Base-by-base conservation (phyloP, 768 basidiomycete species). In the Mycena capillaripes region DNA sequence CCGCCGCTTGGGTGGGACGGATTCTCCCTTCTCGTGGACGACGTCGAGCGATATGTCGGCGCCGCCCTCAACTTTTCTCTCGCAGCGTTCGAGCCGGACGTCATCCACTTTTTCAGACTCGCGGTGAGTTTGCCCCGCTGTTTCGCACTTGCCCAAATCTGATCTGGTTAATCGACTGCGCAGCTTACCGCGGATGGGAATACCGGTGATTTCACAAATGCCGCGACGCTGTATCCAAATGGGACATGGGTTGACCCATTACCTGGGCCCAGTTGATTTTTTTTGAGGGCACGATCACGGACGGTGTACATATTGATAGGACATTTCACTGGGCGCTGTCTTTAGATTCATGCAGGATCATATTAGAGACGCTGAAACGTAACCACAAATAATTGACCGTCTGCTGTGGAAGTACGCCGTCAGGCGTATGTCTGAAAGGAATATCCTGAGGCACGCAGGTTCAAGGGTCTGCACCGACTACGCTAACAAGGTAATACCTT, bases 11-110 rank as follows among this genome's bases (percentile, higher is more conserved):
- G 84, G 3, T 96, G 93, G 93, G 90, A 92, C 76, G 94, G 94
- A 7, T 95, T 95, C 77, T 84, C 89, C 0, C 86, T 97, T 29
- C 85, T 97, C 17, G 88, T 95, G n/a, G 94, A 97, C 78, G 96
- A 97, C 75, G 95, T 97, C 0, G 90, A 95, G 79, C 86, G 92
- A 74, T 95, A 93, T 77, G 79, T 86, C n/a, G 94, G 95, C 12
- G 80, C 84, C 17, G 90, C 89, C 5, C 82, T 94, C 57, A 94
- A 94, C 76, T 95, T 88, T 78, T 90, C 91, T 21, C 84, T 96
- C n/a, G 86, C 85, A 25, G 86, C 87, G 19, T 84, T 95, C 60
- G 86, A 93, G 60, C 78, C 84, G 1, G 85, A 84, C 23, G 75
- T 95, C 16, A 90, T 91, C 0, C 95, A 92, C 78, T 95, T 92